Percentiles rank a stretch among this genome's conserved stretches.
Conservation (phyloP, 805 yeast genomes). For the Suhomyces canberraensis region DNA sequence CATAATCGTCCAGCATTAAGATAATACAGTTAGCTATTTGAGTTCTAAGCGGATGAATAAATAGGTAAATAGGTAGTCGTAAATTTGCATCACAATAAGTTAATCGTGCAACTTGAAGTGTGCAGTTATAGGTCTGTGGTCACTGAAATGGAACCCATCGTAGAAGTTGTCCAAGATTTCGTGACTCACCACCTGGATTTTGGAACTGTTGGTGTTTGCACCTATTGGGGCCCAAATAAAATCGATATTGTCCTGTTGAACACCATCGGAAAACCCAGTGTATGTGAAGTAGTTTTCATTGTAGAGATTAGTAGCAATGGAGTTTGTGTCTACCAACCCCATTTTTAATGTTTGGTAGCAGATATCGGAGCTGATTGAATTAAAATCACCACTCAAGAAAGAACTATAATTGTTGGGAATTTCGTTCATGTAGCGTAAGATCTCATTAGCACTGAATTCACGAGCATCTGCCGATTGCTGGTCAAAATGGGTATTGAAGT, state of each 20-base stretch:
- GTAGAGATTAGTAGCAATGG: conserved; percentile 3
- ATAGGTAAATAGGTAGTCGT: too few relatives aligned
- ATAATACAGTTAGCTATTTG: too few relatives aligned
- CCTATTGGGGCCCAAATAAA: conserved; percentile 33
- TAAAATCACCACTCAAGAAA: conserved; percentile 56
- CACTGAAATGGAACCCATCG: conserved; percentile 38
- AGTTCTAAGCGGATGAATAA: too few relatives aligned
- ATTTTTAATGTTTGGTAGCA: conserved; percentile 34
- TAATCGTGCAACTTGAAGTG: conserved; percentile 19
- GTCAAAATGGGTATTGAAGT: conserved; percentile 50
- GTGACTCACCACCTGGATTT: conserved; percentile 20
- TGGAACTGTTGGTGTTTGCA: conserved; percentile 12
- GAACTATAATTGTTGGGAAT: conserved; percentile 29
- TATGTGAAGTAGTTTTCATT: conserved; percentile 35
- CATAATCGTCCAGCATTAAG: too few relatives aligned
- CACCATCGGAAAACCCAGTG: conserved; percentile 34
- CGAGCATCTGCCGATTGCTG: conserved; percentile 47
- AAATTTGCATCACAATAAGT: too few relatives aligned
- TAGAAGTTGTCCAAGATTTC: conserved; percentile 36
- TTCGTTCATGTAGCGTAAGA: conserved; percentile 15
- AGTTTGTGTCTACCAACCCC: conserved; percentile 29
- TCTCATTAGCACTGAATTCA: conserved; percentile 42
- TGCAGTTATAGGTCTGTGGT: conserved; percentile 45
- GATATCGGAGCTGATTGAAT: conserved; percentile 28
- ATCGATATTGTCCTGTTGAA: conserved; percentile 33